Evolutionary conservation across 176 grass and related monocot species (phyloP), one percentile per base, ranked within the genome.

Genomic region (Ampelocalamus luodianensis): DNA sequence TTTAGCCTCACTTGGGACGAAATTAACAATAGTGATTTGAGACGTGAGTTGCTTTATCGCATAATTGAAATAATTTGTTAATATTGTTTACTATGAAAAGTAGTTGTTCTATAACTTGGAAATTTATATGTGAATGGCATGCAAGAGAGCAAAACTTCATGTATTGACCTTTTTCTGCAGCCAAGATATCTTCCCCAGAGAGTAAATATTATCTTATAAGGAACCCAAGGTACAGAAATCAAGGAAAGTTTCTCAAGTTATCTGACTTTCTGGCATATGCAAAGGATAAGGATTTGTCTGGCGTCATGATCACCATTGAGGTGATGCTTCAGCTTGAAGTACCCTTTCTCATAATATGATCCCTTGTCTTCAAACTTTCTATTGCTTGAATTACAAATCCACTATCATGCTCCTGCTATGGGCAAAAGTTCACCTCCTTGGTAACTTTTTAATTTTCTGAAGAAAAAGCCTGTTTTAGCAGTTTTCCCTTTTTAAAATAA

Each of bases 1-100:
- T 95, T 98, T 80, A 98, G 93, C 64, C 79, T 98, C 38, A 93
- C 89, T 76, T 95, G 87, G 93, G 54, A 85, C 4, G 73, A 95
- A 1, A 90, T 98, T 15, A 84, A 18, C 16, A 71, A 76, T 71
- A 85, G 26, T 50, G 32, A 3, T 81, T 89, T 98, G 82, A 89
- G 58, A 84, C 90, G 96, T 98, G 73, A 92, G 83, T 87, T 89
- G 46, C 71, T 78, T 86, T 53, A 74, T 85, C 16, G 4, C 34
- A 50, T 63, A 59, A 22, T 78, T 55, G 4, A 45, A 4, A 72
- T 69, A 20, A 12, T 80, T 48, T 60, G 1, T 59, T 56, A 8
- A 76, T 70, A 16, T 74, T 89, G 4, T 69, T 87, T 78, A 54
- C 15, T 39, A 20, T 65, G 15, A 39, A 71, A 62, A 80, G 13